phyloP scores from a whole-genome alignment of 192 early-diverging fungal species.

The Phycomyces nitens region DNA sequence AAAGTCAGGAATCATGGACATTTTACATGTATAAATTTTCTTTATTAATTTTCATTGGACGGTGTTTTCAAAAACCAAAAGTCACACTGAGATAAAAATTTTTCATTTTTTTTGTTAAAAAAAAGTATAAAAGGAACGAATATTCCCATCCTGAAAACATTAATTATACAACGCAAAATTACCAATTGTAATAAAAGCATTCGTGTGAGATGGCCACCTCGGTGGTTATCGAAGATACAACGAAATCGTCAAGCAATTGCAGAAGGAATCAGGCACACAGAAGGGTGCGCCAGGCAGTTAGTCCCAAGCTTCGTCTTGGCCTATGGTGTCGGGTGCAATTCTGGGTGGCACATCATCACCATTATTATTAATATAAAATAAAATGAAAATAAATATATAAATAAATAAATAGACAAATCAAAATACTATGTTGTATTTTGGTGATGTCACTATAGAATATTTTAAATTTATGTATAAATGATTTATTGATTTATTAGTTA shows the following conservation, averaged over 20 bases:
- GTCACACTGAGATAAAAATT: no score
- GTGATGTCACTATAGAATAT: background rate
- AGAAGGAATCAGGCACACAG: constrained; percentile 23
- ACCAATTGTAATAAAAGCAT: constrained; percentile 28
- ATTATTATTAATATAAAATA: background rate
- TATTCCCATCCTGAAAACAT: background rate
- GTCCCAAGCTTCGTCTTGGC: constrained; percentile 13
- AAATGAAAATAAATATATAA: constrained; percentile 7
- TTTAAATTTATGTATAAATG: background rate
- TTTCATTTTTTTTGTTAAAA: no score
- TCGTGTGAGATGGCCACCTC: constrained; percentile 32
- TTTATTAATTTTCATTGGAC: background rate
- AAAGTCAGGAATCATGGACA: background rate
- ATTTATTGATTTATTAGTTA: background rate
- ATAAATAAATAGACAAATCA: background rate
- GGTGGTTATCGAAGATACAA: constrained; percentile 29
- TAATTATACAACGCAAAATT: constrained; percentile 11
- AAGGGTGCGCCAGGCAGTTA: constrained; percentile 28
- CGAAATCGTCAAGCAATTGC: constrained; percentile 36
- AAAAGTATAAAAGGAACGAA: constrained; percentile 15
- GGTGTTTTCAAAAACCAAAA: no score
- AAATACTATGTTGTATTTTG: background rate
- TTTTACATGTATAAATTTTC: background rate
- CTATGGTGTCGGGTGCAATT: constrained; percentile 26
- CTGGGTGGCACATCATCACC: constrained; percentile 17